Evolutionary conservation across 306 rosid species (phyloP).

Genomic region (Senna siamea): DNA sequence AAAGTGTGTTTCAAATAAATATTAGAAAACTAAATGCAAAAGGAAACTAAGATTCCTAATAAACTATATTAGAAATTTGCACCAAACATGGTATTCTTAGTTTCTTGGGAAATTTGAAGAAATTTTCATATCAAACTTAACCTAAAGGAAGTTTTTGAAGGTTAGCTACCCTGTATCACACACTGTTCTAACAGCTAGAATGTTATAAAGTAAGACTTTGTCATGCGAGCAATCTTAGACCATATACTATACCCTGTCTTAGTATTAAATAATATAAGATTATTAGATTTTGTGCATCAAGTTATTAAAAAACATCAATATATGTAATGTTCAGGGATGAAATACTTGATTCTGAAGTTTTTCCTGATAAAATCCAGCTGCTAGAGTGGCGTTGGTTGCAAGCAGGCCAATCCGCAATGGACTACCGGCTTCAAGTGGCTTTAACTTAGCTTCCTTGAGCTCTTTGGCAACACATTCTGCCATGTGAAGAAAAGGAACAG

Average conservation of each 20-base stretch:
- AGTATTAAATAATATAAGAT: slow-evolving; percentile 8
- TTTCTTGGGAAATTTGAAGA: too few species aligned
- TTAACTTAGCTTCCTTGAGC: slow-evolving; percentile 86
- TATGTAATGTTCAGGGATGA: not conserved
- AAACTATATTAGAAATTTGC: too few species aligned
- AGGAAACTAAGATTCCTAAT: too few species aligned
- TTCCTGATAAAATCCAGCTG: slow-evolving; percentile 76
- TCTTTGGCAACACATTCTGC: slow-evolving; percentile 79
- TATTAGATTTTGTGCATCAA: slow-evolving; percentile 13
- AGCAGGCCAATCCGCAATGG: slow-evolving; percentile 76
- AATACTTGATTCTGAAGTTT: slow-evolving; percentile 80
- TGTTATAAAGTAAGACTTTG: not conserved
- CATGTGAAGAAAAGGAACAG: slow-evolving; percentile 75
- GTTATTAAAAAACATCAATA: not conserved
- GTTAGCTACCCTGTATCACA: too few species aligned
- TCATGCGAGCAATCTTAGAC: not conserved
- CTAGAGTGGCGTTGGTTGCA: slow-evolving; percentile 63
- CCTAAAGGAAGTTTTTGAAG: not conserved
- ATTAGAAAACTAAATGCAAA: too few species aligned
- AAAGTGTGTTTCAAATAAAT: too few species aligned
- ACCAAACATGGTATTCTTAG: too few species aligned
- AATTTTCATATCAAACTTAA: too few species aligned
- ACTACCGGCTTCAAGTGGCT: slow-evolving; percentile 85
- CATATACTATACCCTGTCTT: not conserved
- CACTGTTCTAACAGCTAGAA: too few species aligned